These are phyloP conservation scores for Lachnellula arida DNA, from an alignment of 2,329 filamentous ascomycete genomes.

Conservation along the genomic window DNA sequence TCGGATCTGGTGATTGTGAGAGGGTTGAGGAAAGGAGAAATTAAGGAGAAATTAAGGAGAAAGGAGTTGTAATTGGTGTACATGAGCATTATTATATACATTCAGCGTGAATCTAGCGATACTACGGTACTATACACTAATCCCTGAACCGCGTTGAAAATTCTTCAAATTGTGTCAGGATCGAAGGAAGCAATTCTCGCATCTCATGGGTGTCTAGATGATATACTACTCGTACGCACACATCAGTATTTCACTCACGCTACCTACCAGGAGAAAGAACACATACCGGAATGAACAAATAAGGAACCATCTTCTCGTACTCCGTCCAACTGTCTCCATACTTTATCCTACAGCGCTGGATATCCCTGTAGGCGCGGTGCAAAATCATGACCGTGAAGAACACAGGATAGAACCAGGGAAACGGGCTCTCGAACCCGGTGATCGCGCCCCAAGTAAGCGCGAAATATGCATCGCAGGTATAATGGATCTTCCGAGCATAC, in stretches of 20 bases:
- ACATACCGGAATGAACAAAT: constrained; percentile 69
- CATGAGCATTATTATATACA: too few species aligned
- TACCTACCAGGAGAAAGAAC: neutral
- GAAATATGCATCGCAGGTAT: constrained; percentile 73
- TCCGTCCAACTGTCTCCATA: constrained; percentile 77
- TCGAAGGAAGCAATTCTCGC: too few species aligned
- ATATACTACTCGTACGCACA: neutral
- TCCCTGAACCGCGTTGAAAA: too few species aligned
- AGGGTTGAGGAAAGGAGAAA: too few species aligned
- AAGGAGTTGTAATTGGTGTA: too few species aligned
- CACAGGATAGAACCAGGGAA: constrained; percentile 81
- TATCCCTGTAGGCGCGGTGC: constrained; percentile 69
- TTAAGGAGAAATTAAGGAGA: too few species aligned
- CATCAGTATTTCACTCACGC: neutral
- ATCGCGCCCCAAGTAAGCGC: constrained; percentile 71
- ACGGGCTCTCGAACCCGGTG: constrained; percentile 71
- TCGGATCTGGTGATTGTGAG: too few species aligned
- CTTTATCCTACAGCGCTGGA: constrained; percentile 66
- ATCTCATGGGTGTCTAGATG: neutral
- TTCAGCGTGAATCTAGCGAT: too few species aligned
- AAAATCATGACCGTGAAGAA: constrained; percentile 77
- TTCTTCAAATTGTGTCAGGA: too few species aligned
- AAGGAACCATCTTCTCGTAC: constrained; percentile 73
- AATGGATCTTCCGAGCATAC: constrained; percentile 74
- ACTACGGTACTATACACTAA: too few species aligned